phyloP scores from a whole-genome alignment of 495 filamentous ascomycete species.

The Cetradonia linearis region DNA sequence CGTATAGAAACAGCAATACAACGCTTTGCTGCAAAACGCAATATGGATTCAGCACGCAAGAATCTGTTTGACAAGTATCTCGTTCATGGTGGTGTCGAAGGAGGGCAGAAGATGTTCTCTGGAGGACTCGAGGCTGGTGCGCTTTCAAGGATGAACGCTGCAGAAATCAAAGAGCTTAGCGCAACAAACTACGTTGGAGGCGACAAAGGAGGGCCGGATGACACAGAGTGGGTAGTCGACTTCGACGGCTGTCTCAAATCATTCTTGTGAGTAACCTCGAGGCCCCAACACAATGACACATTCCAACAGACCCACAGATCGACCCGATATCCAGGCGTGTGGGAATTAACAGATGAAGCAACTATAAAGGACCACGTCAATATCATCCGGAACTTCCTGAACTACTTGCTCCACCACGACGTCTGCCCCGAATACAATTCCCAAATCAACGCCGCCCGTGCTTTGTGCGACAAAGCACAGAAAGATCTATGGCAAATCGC shows the following conservation, averaged over 20 bases:
- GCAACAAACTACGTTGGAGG: slow-evolving; percentile 47
- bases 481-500: slow-evolving; percentile 52
- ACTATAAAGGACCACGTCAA: slow-evolving; percentile 43
- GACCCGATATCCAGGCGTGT: slow-evolving; percentile 38
- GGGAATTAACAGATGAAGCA: slow-evolving; percentile 37
- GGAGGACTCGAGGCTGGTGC: slow-evolving; percentile 46
- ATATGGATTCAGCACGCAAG: slow-evolving; percentile 50
- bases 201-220: slow-evolving; percentile 36
- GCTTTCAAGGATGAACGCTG: slow-evolving; percentile 43
- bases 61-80: slow-evolving; percentile 71
- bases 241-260: slow-evolving; percentile 68
- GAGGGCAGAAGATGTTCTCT: slow-evolving; percentile 54
- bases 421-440: slow-evolving; percentile 72
- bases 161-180: slow-evolving; percentile 51
- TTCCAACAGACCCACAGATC: slow-evolving; percentile 26
- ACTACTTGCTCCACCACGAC: slow-evolving; percentile 72
- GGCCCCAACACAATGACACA: neutral
- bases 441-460: slow-evolving; percentile 55
- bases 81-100: slow-evolving; percentile 69
- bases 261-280: slow-evolving; percentile 52
- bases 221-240: slow-evolving; percentile 58
- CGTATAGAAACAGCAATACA: slow-evolving; percentile 82
- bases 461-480: slow-evolving; percentile 56
- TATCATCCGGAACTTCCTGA: slow-evolving; percentile 76
- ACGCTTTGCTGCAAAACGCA: slow-evolving; percentile 65